Percentiles rank a stretch among this genome's conserved stretches.
phyloP scores from a whole-genome alignment of 768 basidiomycete genomes.

The Calvatia gigantea region DNA sequence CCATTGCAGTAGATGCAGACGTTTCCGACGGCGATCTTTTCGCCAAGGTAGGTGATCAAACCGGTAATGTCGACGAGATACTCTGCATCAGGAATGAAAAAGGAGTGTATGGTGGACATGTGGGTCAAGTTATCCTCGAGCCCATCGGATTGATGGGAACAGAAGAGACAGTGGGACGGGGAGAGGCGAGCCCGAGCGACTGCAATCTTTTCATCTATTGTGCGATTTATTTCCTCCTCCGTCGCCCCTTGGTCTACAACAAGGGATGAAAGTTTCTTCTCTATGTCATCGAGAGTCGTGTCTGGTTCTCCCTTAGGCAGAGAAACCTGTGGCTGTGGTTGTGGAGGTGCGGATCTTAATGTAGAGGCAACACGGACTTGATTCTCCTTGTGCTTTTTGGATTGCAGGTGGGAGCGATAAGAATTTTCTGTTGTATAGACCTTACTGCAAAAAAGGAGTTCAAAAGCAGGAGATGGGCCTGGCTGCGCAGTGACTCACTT shows the following conservation, averaged over 20 bases:
- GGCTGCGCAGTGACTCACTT: constrained; percentile 47
- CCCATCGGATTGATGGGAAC: constrained; percentile 45
- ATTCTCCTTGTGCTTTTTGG: constrained; percentile 85
- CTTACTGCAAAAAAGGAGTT: constrained; percentile 54
- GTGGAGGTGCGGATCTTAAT: constrained; percentile 13
- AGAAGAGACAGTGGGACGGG: constrained; percentile 82
- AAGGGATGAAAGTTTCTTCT: constrained; percentile 13
- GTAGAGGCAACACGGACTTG: constrained; percentile 46
- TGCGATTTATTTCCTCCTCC: constrained; percentile 45
- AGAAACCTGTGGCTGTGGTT: neutral
- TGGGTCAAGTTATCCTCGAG: constrained; percentile 73
- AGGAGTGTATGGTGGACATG: constrained; percentile 87
- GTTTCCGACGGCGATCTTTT: constrained; percentile 92
- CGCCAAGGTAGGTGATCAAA: constrained; percentile 80
- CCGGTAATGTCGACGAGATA: constrained; percentile 84
- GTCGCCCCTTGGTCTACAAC: constrained; percentile 27
- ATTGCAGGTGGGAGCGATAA: constrained; percentile 81
- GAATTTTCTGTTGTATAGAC: constrained; percentile 86
- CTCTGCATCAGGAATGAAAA: constrained; percentile 94
- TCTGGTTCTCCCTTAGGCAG: constrained; percentile 15
- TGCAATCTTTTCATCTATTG: constrained; percentile 74
- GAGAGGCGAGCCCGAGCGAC: constrained; percentile 64
- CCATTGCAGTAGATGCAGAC: constrained; percentile 90
- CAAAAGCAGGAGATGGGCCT: neutral
- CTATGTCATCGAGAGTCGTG: constrained; percentile 12